These are phyloP conservation scores for Phytophthora sp. DNA, from an alignment of 352 stramenopile genomes.

Conservation along the genomic window DNA sequence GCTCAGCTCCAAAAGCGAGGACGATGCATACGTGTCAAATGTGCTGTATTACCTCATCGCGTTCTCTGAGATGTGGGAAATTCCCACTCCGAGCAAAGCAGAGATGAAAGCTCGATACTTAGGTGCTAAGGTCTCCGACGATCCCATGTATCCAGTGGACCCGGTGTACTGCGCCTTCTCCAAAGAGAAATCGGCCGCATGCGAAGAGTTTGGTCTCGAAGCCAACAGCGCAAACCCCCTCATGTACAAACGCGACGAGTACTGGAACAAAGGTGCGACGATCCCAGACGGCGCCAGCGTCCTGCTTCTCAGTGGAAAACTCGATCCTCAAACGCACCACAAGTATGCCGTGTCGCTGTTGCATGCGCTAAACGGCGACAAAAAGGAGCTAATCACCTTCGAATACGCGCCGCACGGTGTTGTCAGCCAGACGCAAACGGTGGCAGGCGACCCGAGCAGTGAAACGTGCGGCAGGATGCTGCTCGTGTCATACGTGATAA, in stretches of 20 bases:
- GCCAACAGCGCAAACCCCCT: background rate
- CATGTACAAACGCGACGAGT: slow-evolving; percentile 46
- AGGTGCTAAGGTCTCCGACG: slow-evolving; percentile 9
- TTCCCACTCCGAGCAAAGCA: slow-evolving; percentile 16
- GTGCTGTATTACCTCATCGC: slow-evolving; percentile 50
- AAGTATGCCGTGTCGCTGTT: slow-evolving; percentile 44
- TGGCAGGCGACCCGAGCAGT: slow-evolving; percentile 9
- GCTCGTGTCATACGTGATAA: slow-evolving; percentile 39
- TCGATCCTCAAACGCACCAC: slow-evolving; percentile 45
- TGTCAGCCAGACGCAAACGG: background rate
- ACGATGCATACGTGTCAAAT: slow-evolving; percentile 27
- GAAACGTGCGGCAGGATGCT: slow-evolving; percentile 41
- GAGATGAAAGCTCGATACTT: slow-evolving; percentile 21
- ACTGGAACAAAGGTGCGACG: slow-evolving; percentile 43
- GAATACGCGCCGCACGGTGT: slow-evolving; percentile 33
- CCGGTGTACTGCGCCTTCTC: slow-evolving; percentile 53
- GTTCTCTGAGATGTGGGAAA: slow-evolving; percentile 54
- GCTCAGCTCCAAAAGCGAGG: slow-evolving; percentile 2
- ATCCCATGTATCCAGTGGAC: slow-evolving; percentile 5
- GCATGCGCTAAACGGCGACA: slow-evolving; percentile 18
- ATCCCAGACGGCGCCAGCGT: slow-evolving; percentile 38
- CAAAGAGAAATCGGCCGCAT: slow-evolving; percentile 31
- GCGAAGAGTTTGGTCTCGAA: background rate
- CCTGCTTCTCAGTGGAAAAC: slow-evolving; percentile 39
- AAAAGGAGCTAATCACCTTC: slow-evolving; percentile 46